phyloP scores from a whole-genome alignment of 768 basidiomycete genomes.

The Suillus variegatus region DNA sequence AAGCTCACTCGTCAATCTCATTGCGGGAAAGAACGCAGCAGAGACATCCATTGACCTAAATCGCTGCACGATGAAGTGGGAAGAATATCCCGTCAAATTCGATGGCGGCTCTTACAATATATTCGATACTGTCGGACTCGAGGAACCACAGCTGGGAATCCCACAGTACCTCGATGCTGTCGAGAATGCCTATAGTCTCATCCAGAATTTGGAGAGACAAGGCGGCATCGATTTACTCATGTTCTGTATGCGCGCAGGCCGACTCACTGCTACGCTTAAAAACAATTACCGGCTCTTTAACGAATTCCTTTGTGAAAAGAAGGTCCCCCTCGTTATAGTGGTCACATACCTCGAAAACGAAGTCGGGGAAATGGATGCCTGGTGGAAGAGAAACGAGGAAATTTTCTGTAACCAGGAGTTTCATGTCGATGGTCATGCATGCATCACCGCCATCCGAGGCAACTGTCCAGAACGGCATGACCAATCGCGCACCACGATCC shows the following conservation, averaged over 20 bases:
- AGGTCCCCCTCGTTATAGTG: conserved; percentile 39
- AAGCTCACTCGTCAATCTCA: conserved; percentile 33
- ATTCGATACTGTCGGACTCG: conserved; percentile 38
- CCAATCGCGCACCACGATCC: conserved; percentile 31
- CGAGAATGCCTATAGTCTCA: conserved; percentile 30
- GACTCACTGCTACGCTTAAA: conserved; percentile 36
- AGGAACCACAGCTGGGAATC: conserved; percentile 30
- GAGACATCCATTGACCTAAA: conserved; percentile 27
- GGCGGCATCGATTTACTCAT: conserved; percentile 43
- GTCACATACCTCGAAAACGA: conserved; percentile 42
- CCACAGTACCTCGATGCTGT: conserved; percentile 26
- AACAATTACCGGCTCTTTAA: conserved; percentile 42
- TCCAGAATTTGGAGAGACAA: conserved; percentile 31
- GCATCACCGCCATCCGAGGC: conserved; percentile 39
- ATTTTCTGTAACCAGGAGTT: conserved; percentile 33
- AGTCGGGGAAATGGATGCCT: conserved; percentile 30
- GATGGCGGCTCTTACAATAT: conserved; percentile 20
- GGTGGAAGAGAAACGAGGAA: conserved; percentile 40
- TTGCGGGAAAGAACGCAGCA: conserved; percentile 24
- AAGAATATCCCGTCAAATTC: conserved; percentile 27
- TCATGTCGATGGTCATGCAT: conserved; percentile 35
- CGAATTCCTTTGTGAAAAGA: conserved; percentile 38
- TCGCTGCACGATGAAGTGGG: conserved; percentile 38
- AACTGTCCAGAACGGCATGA: conserved; percentile 11
- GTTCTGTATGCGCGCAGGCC: conserved; percentile 38